Conservation (phyloP, 2,329 filamentous ascomycete genomes). For the Sporothrix dimorphospora region DNA sequence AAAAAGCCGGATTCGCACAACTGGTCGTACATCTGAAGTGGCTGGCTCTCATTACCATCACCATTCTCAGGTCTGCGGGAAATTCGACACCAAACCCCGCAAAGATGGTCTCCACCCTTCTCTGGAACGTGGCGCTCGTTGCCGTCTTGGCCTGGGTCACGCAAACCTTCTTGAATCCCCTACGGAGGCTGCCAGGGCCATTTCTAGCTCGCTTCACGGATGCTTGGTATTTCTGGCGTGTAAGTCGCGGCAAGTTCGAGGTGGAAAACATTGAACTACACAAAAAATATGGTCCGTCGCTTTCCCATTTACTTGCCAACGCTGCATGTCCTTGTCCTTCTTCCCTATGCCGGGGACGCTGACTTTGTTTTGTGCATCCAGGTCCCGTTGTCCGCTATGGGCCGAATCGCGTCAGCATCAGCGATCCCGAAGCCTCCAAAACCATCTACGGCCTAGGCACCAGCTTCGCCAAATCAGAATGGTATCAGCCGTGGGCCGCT, state of each 20-base stretch:
- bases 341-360: neutral
- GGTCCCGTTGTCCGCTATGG: neutral
- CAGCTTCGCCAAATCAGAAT: neutral
- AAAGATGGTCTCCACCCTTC: too few relatives aligned
- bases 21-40: too few relatives aligned
- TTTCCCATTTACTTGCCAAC: too few relatives aligned
- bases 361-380: neutral
- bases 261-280: neutral
- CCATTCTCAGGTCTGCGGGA: too few relatives aligned
- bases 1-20: too few relatives aligned
- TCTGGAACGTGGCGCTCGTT: too few relatives aligned
- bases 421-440: neutral
- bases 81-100: too few relatives aligned
- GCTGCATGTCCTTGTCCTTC: neutral
- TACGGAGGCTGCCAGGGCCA: neutral
- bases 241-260: neutral
- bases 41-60: too few relatives aligned
- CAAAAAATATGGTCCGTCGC: neutral
- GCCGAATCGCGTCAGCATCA: neutral
- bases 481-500: neutral
- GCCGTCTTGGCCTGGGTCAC: too few relatives aligned
- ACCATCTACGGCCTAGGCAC: neutral
- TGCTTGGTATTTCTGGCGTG: neutral
- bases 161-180: too few relatives aligned
- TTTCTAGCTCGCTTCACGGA: neutral